phyloP scores from a whole-genome alignment of 2,329 filamentous ascomycete genomes.

The Aureobasidium uvarum region DNA sequence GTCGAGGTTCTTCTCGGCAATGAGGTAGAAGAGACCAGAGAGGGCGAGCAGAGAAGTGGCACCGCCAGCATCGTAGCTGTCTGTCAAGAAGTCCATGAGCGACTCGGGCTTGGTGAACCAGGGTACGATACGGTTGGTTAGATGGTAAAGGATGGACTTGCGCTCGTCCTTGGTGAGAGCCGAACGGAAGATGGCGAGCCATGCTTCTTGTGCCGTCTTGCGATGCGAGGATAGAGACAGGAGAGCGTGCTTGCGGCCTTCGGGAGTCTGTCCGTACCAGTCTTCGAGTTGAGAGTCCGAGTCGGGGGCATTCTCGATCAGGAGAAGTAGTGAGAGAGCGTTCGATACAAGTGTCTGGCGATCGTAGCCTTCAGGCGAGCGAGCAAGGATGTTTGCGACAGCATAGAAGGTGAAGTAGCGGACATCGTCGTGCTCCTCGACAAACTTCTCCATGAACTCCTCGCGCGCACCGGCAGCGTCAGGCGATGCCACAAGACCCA shows the following conservation, averaged over 20 bases:
- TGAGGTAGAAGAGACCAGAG: conserved; percentile 91
- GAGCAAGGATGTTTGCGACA: conserved; percentile 48
- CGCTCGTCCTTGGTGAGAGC: conserved; percentile 69
- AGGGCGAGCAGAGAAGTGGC: conserved; percentile 83
- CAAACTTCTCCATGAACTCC: conserved; percentile 74
- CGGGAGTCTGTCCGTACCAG: conserved; percentile 65
- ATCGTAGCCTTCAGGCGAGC: conserved; percentile 27
- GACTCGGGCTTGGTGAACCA: conserved; percentile 88
- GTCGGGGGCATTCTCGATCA: conserved; percentile 68
- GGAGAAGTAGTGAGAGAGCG: conserved; percentile 61
- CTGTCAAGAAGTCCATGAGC: conserved; percentile 94
- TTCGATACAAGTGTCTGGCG: conserved; percentile 53
- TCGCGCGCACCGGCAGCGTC: conserved; percentile 60
- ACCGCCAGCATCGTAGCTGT: conserved; percentile 84
- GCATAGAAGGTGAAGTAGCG: conserved; percentile 77
- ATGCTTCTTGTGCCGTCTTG: conserved; percentile 78
- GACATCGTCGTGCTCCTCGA: conserved; percentile 79
- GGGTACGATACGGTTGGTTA: conserved; percentile 76
- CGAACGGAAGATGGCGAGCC: conserved; percentile 72
- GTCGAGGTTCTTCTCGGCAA: conserved; percentile 89
- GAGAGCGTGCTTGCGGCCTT: conserved; percentile 66
- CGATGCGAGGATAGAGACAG: conserved; percentile 69
- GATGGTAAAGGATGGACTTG: conserved; percentile 72
- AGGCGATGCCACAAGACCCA: conserved; percentile 58
- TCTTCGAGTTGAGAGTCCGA: conserved; percentile 64